Conservation (phyloP, 2,329 filamentous ascomycete species). For the Aspergillus sp. region DNA sequence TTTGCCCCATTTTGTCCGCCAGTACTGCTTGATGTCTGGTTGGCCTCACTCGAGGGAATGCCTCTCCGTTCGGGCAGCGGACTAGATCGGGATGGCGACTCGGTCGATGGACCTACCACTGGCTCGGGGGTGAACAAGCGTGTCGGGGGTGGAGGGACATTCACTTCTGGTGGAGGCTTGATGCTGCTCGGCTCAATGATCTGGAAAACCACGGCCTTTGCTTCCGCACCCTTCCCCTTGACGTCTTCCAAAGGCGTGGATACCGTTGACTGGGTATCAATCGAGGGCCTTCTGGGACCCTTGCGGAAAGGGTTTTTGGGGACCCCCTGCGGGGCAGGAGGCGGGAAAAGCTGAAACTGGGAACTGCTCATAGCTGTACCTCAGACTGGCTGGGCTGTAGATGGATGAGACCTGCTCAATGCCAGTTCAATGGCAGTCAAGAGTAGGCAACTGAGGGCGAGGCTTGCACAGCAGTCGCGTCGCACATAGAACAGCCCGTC, state of each 20-base stretch:
- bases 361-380: constrained; percentile 28
- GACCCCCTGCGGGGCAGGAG: constrained; percentile 34
- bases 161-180: constrained; percentile 31
- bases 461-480: constrained; percentile 5
- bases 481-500: not conserved
- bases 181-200: constrained; percentile 42
- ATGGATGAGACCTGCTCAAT: constrained; percentile 9
- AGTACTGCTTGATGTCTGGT: not conserved
- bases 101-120: constrained; percentile 22
- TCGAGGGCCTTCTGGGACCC: constrained; percentile 28
- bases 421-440: not conserved
- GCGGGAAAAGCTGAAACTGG: constrained; percentile 48
- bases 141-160: constrained; percentile 24
- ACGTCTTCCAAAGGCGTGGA: constrained; percentile 37
- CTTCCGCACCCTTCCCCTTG: constrained; percentile 34
- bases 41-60: not conserved
- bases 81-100: constrained; percentile 20
- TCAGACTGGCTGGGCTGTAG: constrained; percentile 2
- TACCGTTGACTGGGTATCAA: constrained; percentile 28
- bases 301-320: constrained; percentile 42
- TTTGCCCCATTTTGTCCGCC: not conserved
- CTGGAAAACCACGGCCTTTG: constrained; percentile 44
- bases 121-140: constrained; percentile 22
- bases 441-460: not conserved
- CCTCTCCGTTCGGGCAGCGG: constrained; percentile 3